phyloP scores from a whole-genome alignment of 2,329 filamentous ascomycete species.

The Pestalotiopsis sp. region DNA sequence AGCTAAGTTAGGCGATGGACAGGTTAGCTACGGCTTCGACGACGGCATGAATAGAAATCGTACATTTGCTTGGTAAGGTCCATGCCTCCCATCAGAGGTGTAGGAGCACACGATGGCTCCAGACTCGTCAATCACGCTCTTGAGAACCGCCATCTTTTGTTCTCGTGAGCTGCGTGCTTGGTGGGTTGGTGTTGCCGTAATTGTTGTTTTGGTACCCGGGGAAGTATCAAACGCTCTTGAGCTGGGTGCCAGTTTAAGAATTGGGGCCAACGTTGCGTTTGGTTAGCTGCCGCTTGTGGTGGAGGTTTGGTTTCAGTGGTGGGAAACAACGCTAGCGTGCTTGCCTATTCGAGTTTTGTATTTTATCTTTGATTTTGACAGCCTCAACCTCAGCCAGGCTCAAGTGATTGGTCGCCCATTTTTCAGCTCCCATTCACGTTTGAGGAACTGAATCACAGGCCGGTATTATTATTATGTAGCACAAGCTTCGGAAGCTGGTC shows the following conservation, averaged over 20 bases:
- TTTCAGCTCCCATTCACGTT: too few relatives aligned
- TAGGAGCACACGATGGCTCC: slow-evolving; percentile 44
- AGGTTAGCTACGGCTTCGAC: not conserved
- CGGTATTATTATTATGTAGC: too few relatives aligned
- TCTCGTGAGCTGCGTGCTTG: not conserved
- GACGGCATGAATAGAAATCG: not conserved
- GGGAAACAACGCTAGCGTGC: not conserved
- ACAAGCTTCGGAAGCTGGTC: too few relatives aligned
- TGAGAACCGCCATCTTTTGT: slow-evolving; percentile 15
- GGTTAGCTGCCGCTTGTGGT: not conserved
- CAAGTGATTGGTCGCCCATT: too few relatives aligned
- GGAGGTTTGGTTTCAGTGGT: not conserved
- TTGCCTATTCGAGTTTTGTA: slow-evolving; percentile 3
- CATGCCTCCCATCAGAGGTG: slow-evolving; percentile 47
- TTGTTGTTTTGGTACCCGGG: not conserved
- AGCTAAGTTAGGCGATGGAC: not conserved
- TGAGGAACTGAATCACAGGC: too few relatives aligned
- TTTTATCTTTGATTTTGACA: not conserved
- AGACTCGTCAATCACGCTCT: slow-evolving; percentile 27
- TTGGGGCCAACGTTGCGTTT: not conserved
- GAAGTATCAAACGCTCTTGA: not conserved
- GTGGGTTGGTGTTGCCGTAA: not conserved
- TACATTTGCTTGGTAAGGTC: slow-evolving; percentile 26
- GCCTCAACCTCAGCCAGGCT: not conserved
- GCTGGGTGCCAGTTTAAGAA: not conserved